Conservation (phyloP, 495 filamentous ascomycete species). For the Chlorociboria aeruginascens region DNA sequence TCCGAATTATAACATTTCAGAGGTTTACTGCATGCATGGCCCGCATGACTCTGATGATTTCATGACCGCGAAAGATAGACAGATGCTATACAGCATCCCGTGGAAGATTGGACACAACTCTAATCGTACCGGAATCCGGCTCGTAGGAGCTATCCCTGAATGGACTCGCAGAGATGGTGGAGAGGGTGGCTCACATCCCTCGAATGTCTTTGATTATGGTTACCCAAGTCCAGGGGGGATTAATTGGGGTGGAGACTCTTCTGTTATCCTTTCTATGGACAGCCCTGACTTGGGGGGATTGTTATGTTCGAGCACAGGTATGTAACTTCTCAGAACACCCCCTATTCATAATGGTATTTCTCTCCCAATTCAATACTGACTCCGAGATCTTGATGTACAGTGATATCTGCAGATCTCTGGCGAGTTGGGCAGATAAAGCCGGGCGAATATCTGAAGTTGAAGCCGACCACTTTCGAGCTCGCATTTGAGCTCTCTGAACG, state of each 20-base stretch:
- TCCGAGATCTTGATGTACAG: constrained; percentile 19
- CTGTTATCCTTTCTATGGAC: constrained; percentile 46
- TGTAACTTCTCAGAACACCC: no score
- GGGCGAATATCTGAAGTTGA: constrained; percentile 40
- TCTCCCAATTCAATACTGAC: no score
- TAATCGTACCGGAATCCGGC: constrained; percentile 41
- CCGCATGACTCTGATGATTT: constrained; percentile 44
- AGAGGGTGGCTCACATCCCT: constrained; percentile 48
- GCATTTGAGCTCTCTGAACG: constrained; percentile 26
- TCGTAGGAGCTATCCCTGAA: constrained; percentile 41
- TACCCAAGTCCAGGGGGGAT: constrained; percentile 37
- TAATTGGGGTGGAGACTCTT: constrained; percentile 47
- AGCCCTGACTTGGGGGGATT: constrained; percentile 49
- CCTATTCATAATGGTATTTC: no score
- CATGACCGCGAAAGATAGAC: constrained; percentile 35
- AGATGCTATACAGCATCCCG: constrained; percentile 41
- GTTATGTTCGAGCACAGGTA: constrained; percentile 27
- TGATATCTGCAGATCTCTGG: constrained; percentile 44
- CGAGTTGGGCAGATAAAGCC: constrained; percentile 48
- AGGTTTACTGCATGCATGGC: constrained; percentile 43
- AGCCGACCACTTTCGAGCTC: constrained; percentile 31
- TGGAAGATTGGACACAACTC: constrained; percentile 51
- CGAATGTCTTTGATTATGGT: constrained; percentile 40
- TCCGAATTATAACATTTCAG: constrained; percentile 32
- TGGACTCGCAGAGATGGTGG: constrained; percentile 47